Evolutionary conservation across 192 early-diverging fungal species (phyloP), one percentile per base, ranked within the genome.

Genomic region (Linnemannia elongata): DNA sequence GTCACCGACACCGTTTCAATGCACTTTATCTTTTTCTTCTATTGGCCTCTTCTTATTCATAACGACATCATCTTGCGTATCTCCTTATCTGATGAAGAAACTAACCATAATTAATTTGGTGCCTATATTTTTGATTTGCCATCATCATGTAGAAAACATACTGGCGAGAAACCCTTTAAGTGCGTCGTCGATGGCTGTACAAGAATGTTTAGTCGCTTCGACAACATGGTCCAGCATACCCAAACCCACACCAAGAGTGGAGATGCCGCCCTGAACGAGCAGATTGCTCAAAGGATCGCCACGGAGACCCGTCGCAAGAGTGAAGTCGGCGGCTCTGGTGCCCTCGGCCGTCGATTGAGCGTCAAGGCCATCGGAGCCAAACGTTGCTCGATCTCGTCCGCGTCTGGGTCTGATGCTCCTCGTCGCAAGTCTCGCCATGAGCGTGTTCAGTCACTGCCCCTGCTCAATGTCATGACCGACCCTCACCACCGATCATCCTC

Each of bases 201-300:
- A 73, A 90, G 93, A 47, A 89, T 91, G 82, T 96, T 96, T 70
- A 94, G 93, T 88, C 91, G 95, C 30, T 96, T 95, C 75, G 95
- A 96, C 79, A 96, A 96, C 75, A 96, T 96, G 95, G 94, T 96
- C 89, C 95, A 96, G 79, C 95, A 96, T 69, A 94, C 94, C 15
- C 94, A 94, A 60, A 96, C 94, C 45, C 95, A 96, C 80, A 88
- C 79, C 49, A 69, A 88, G 54, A 84, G 88, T 38, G 54, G 79
- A 18, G 38, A 81, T 27, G 49, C 69, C 6, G 85, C 81, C 42
- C 74, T 76, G 12, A 47, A 79, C 9, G 85, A 81, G 36, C 71
- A 36, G 1, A 78, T 87, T 52, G 85, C 85, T 1, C 63, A 63
- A 13, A 87, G 81, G 68, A 87, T 87, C 18, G 85, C 85, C 4